Evolutionary conservation across 805 yeast genomes (phyloP), one percentile per base, ranked within the genome.

Genomic region (Wickerhamomyces xylosicus): DNA sequence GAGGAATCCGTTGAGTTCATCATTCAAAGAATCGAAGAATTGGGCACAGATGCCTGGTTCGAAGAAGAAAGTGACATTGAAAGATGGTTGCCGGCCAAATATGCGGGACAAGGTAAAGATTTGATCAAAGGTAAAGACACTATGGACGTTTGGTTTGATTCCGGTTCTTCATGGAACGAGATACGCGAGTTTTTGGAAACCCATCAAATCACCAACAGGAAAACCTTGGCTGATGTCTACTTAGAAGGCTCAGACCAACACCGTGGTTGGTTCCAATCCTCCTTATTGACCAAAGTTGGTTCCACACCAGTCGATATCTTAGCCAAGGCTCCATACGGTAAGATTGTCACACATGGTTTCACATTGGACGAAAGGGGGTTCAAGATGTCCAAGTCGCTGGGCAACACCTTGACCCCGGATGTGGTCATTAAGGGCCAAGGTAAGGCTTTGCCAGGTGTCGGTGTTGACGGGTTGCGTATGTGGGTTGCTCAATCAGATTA

Each of bases 141-240:
- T 0, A 83, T 92, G 87, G 99, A 92, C 61, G 98, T 92, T 16
- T 92, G 99, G 99, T 90, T 92, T 62, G 99, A 92, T 58, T 83
- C 95, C 31, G 99, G 99, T 0, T 75, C 95, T 1, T 79, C 92
- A 27, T 92, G 98, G 97, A 71, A 76, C 10, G 69, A 74, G 34
- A 63, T 82, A 17, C 54, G 59, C 2, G 66, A 69, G 37, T 61
- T 67, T 27, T 44, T 48, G 3, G 44, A 62, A 3, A 58, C 61
- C 27, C 52, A 66, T 9, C 57, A 58, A 1, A 47, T 69, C 11
- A 37, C 52, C 2, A 39, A 54, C 2, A 63, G 77, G 22, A 63
- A 62, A 0, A 63, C 61, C n/a, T 48, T 77, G 4, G 80, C 94
- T 0, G 94, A 89, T 58, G 71, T 85, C n/a, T 90, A 86, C 54